Base-by-base conservation (phyloP, 352 stramenopile species). In the Phytopythium kandeliae region DNA sequence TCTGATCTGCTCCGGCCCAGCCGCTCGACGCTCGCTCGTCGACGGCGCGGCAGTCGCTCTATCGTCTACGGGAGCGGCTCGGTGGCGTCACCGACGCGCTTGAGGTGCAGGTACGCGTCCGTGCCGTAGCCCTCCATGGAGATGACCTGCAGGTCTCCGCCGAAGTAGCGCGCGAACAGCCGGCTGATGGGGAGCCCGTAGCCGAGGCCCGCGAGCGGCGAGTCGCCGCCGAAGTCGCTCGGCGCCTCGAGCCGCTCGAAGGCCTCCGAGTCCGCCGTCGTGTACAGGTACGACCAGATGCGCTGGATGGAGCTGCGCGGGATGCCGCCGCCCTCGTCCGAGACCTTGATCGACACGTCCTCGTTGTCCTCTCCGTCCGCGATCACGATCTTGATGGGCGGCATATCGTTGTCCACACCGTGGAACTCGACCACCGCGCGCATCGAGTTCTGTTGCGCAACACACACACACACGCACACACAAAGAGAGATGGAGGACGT, bases 231-330 rank as follows among this genome's bases (percentile, higher is more conserved):
- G 47, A 92, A 95, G 62, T 95, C 85, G 58, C 92, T 85, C 38
- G 81, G 77, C 6, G 84, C 86, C 35, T 94, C 88, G 21, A 98
- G 63, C 2, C 87, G 83, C 58, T 92, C 95, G 55, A 95, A 97
- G 21, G 80, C 91, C 48, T 95, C 67, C n/a, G 94, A 92, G 69
- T 99, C 94, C 9, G 96, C 97, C 0, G 98, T 99, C 31, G 97
- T 99, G 74, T 99, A 99, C 11, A 99, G 74, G 75, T 99, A 99
- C 48, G 86, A 98, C 96, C 97, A 99, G 61, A 99, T 99, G 38
- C 96, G 90, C 33, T 95, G 96, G 62, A 99, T 96, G 15, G 98
- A 97, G 38, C 87, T 98, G 37, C 98, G 86, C 19, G 95, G 90
- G 65, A 99, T 99, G 47, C 98, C 98, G 41, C 98, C 98, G 31